A percentile compares a stretch with the other conserved stretches of the same genome.
These are phyloP conservation scores for Spergularia marina DNA, from an alignment of 148 eudicot species.

Conservation along the genomic window DNA sequence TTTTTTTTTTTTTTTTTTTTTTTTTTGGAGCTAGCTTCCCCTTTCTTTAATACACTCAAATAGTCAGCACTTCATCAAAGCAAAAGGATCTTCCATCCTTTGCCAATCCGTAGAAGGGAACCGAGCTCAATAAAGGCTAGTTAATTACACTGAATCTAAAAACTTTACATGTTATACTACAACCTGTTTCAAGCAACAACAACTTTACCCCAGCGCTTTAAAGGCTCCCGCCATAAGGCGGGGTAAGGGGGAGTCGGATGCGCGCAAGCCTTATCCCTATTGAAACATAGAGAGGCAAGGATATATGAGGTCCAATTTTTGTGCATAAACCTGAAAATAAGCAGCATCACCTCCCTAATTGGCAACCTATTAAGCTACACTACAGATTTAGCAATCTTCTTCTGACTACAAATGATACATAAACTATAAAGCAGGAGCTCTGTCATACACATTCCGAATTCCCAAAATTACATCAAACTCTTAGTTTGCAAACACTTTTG, in stretches of 20 bases:
- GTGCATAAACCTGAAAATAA: neutral
- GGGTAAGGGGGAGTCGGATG: too few relatives aligned
- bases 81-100: constrained; percentile 9
- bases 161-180: neutral
- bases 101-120: neutral
- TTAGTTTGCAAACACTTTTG: too few relatives aligned
- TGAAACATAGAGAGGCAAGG: neutral
- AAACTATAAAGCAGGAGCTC: too few relatives aligned
- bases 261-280: too few relatives aligned
- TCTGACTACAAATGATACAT: neutral
- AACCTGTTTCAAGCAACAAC: neutral
- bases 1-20: too few relatives aligned
- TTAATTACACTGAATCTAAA: neutral
- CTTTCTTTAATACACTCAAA: too few relatives aligned
- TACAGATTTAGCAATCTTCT: neutral
- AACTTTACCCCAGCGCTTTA: too few relatives aligned
- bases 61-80: neutral
- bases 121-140: neutral
- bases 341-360: neutral
- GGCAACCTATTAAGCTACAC: constrained; percentile 5
- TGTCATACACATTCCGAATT: too few relatives aligned
- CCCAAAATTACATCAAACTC: too few relatives aligned
- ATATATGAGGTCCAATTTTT: neutral
- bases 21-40: too few relatives aligned
- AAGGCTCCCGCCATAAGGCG: too few relatives aligned